Base-by-base conservation (phyloP, 768 basidiomycete genomes). In the Termitomyces sp. region DNA sequence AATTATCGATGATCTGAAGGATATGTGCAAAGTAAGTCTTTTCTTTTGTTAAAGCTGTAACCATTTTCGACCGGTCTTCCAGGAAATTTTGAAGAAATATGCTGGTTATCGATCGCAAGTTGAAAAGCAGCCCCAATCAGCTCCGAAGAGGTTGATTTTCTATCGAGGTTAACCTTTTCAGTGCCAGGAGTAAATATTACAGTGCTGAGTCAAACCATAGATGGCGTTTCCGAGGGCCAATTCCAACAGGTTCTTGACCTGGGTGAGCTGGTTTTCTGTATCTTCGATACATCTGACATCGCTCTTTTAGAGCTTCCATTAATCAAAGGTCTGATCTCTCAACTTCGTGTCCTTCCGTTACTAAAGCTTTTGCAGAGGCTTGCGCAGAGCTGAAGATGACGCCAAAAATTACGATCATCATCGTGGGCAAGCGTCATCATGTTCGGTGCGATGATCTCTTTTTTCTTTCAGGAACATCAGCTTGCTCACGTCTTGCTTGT, bases 381-480 rank as follows among this genome's bases (percentile, higher is more conserved):
- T 92, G 88, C 58, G 56, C 52, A 0, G 77, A 81, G 5, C 61
- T 87, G 1, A 72, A 73, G 7, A 84, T 90, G 28, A 72, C 74
- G 1, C 81, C 82, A 0, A 82, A 79, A 50, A 87, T 93, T 30
- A 93, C 91, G 0, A 71, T 93, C 22, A 79, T 92, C 49, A 75
- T 93, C 24, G 90, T 93, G 7, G 90, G 88, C 15, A 93, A 93
- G 65, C 77, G 86, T 3, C 85, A 88, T 64, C 85, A 86, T 51
- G 76, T 46, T 19, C 53, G 53, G 53, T 54, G 38, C 10, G 53
- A 49, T 52, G 2, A 19, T 14, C 8, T 3, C 19, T 44, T 15
- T 4, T 46, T 9, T 15, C 11, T 21, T 24, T 11, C 8, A 15
- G 17, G 8, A 30, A 28, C 6, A 19, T 3, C 11, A 21, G 14